Conservation (phyloP, 2,329 filamentous ascomycete genomes). For the Drechslerella dactyloides region DNA sequence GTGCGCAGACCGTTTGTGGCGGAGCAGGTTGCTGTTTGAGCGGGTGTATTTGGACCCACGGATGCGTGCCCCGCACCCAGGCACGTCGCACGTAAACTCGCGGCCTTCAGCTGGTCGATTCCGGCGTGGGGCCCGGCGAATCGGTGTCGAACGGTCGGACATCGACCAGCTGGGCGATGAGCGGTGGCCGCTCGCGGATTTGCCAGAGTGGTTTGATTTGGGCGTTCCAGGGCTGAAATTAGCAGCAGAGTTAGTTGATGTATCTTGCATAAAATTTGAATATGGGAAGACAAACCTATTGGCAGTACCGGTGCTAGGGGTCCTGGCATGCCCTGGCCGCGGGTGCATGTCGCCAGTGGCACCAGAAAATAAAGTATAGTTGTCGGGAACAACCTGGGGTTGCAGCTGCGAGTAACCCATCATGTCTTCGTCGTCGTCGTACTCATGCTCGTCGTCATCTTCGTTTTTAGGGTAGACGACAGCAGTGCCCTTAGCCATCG, state of each 20-base stretch:
- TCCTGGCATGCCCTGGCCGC: neutral
- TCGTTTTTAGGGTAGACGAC: neutral
- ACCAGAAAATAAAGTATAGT: neutral
- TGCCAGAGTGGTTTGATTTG: neutral
- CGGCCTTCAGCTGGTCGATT: slow-evolving; percentile 24
- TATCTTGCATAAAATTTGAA: neutral
- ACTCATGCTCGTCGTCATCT: neutral
- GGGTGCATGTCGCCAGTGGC: neutral
- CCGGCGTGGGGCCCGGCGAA: slow-evolving; percentile 24
- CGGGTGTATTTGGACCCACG: slow-evolving; percentile 41
- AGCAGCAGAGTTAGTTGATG: neutral
- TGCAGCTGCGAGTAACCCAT: neutral
- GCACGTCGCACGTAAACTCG: slow-evolving; percentile 43
- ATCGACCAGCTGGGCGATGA: neutral
- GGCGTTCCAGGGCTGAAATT: neutral
- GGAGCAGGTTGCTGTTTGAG: slow-evolving; percentile 45
- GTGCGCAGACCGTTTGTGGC: slow-evolving; percentile 41
- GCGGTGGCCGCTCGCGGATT: neutral
- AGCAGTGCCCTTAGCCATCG: neutral
- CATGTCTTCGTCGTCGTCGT: neutral
- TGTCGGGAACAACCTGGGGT: neutral
- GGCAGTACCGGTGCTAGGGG: neutral
- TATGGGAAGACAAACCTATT: neutral
- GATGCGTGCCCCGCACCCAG: slow-evolving; percentile 44
- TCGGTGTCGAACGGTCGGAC: slow-evolving; percentile 13